Evolutionary conservation across 1,284 basidiomycete species (phyloP).

Genomic region (Ceratobasidium sp.): DNA sequence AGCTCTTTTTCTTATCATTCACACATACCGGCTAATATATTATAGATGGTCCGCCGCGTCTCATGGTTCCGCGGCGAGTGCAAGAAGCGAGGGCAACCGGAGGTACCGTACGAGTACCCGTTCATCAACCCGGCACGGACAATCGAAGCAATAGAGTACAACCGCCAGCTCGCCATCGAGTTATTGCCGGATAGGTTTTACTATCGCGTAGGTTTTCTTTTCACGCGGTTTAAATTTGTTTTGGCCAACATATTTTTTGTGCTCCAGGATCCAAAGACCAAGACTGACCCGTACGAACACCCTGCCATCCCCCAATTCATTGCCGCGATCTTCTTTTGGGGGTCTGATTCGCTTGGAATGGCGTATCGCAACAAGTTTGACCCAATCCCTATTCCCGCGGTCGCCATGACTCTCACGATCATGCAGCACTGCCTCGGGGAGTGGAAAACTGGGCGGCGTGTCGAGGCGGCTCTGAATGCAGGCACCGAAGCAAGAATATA

Average conservation of each 20-base stretch:
- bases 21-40: neutral
- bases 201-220: neutral
- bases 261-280: neutral
- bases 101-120: neutral
- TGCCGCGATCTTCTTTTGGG: neutral
- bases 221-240: neutral
- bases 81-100: neutral
- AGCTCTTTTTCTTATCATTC: neutral
- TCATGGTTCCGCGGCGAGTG: conserved; percentile 16
- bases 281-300: neutral
- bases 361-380: neutral
- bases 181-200: neutral
- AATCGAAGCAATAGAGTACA: neutral
- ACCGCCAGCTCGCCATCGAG: neutral
- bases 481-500: neutral
- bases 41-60: conserved; percentile 13
- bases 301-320: neutral
- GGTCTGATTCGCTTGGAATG: neutral
- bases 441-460: conserved; percentile 4
- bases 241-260: neutral
- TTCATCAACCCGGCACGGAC: conserved; percentile 8
- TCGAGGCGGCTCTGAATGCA: neutral
- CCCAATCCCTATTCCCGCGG: conserved; percentile 9
- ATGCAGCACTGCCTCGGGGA: conserved; percentile 34
- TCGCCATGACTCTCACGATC: conserved; percentile 18